A percentile compares a stretch with the other conserved stretches of the same genome.
Evolutionary conservation across 148 eudicot genomes (phyloP).

Genomic region (Rhododendron molle): DNA sequence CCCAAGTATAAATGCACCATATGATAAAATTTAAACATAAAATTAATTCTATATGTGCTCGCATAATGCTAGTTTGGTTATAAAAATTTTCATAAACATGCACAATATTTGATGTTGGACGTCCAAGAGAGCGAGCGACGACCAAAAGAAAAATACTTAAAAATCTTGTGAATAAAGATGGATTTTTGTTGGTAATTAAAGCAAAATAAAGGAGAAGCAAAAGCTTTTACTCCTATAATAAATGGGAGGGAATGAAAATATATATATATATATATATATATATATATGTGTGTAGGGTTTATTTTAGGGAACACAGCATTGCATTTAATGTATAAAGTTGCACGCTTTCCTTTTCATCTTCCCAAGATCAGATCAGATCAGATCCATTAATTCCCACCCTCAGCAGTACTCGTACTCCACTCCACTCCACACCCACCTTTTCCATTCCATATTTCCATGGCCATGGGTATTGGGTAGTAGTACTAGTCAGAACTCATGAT

Average conservation of each 20-base stretch:
- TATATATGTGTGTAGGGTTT: not conserved
- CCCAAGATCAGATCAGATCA: not conserved
- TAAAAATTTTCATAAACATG: not conserved
- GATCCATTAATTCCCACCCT: not conserved
- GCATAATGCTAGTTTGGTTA: not conserved
- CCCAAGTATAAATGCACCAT: too few species aligned
- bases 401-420: not conserved
- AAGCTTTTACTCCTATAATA: not conserved
- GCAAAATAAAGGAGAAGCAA: not conserved
- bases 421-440: not conserved
- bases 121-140: not conserved
- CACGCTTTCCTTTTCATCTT: conserved; percentile 8
- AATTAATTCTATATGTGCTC: too few species aligned
- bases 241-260: not conserved
- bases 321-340: conserved; percentile 9
- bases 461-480: too few species aligned
- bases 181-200: not conserved
- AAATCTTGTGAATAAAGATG: not conserved
- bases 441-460: not conserved
- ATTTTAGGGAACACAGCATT: not conserved
- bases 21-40: too few species aligned
- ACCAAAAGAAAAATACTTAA: not conserved
- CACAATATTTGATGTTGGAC: not conserved
- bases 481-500: not conserved
- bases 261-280: too few species aligned